Conservation (phyloP, 2,329 filamentous ascomycete genomes). For the Emmonsiellopsis sp. region DNA sequence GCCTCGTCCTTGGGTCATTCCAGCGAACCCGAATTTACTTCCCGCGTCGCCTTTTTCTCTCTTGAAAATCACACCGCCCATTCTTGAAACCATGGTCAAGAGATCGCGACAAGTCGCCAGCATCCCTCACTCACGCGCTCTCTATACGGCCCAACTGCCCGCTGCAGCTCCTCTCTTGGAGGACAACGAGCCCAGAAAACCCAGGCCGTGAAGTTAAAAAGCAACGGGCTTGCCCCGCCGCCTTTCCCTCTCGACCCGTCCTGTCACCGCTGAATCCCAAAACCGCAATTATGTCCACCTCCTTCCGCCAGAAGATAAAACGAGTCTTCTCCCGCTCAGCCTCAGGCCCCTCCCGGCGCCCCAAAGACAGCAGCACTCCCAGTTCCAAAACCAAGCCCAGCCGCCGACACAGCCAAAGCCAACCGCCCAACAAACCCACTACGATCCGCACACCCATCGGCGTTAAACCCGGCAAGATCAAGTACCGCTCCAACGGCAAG, state of each 20-base stretch:
- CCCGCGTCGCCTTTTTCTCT: background rate
- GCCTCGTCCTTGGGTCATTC: no score
- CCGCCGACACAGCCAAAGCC: background rate
- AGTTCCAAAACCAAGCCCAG: background rate
- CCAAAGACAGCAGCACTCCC: background rate
- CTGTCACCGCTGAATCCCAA: background rate
- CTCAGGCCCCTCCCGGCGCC: background rate
- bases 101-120: background rate
- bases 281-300: slow-evolving; percentile 1
- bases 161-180: background rate
- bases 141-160: background rate
- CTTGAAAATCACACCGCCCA: background rate
- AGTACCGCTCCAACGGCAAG: slow-evolving; percentile 16
- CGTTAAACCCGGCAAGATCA: slow-evolving; percentile 3
- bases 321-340: slow-evolving; percentile 11
- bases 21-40: background rate
- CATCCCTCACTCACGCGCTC: background rate
- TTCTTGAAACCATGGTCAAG: background rate
- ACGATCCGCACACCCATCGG: background rate
- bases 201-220: no score
- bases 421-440: background rate
- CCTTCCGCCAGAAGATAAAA: slow-evolving; percentile 14
- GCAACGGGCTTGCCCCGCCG: background rate
- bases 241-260: background rate
- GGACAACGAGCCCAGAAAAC: background rate